A percentile compares a stretch with the other conserved stretches of the same genome.
These are phyloP conservation scores for Linaria vulgaris DNA, from an alignment of 257 asterid species.

Conservation along the genomic window DNA sequence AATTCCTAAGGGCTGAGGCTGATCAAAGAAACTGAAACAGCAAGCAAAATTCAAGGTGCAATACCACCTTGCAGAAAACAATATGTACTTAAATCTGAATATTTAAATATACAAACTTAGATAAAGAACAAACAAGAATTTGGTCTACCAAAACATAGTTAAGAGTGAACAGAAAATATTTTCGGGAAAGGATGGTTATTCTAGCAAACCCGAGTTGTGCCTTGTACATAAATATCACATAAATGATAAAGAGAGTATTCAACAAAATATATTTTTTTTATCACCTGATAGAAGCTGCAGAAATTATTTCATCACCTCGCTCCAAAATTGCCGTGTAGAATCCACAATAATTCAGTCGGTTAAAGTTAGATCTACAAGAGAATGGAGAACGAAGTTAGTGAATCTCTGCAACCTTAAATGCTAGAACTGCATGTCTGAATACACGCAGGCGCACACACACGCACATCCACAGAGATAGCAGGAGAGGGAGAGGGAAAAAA, in stretches of 20 bases:
- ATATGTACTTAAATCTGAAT: no score
- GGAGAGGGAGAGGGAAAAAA: not conserved
- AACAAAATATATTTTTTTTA: conserved; percentile 21
- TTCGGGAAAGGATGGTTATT: not conserved
- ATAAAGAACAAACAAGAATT: not conserved
- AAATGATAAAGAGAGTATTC: not conserved
- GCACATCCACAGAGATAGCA: not conserved
- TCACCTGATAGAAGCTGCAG: conserved; percentile 92
- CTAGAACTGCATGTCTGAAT: not conserved
- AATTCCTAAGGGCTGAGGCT: no score
- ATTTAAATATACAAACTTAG: no score
- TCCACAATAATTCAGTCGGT: conserved; percentile 71
- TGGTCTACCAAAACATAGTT: not conserved
- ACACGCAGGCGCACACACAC: not conserved
- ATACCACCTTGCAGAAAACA: no score
- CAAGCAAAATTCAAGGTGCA: no score
- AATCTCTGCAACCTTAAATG: conserved; percentile 18
- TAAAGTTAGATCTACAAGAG: conserved; percentile 74
- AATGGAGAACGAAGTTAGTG: conserved; percentile 22
- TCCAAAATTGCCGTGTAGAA: conserved; percentile 89
- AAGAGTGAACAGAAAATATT: conserved; percentile 1
- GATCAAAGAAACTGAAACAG: no score
- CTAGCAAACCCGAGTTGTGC: conserved; percentile 9
- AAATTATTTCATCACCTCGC: conserved; percentile 83
- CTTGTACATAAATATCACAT: not conserved